Percentiles rank a stretch among this genome's conserved stretches.
These are phyloP conservation scores for Pyrus hybrid DNA, from an alignment of 331 rosid species.

Conservation along the genomic window DNA sequence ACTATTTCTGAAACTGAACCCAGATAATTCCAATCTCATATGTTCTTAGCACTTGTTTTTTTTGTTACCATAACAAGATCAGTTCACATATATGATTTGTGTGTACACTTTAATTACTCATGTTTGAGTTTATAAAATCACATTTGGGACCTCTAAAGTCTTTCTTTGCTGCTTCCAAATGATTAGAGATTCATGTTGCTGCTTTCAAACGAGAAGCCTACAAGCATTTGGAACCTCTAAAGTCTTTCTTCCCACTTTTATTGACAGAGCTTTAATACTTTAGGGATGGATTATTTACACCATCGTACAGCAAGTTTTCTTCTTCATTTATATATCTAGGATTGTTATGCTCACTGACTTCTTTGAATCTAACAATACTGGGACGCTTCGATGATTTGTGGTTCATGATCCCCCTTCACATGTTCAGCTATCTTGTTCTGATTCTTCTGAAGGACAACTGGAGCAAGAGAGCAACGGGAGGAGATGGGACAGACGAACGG, in stretches of 20 bases:
- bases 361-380: not conserved
- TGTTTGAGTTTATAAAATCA: not conserved
- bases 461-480: not conserved
- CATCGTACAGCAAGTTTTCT: not conserved
- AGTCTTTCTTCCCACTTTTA: not conserved
- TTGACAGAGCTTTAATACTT: not conserved
- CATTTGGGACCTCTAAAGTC: not conserved
- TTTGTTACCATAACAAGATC: not conserved
- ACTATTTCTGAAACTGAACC: too few relatives aligned
- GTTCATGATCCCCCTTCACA: not conserved
- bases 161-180: not conserved
- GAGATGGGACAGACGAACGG: not conserved
- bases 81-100: not conserved
- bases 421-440: not conserved
- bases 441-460: not conserved
- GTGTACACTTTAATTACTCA: not conserved
- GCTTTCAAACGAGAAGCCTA: not conserved
- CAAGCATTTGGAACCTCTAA: not conserved
- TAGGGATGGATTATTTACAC: not conserved
- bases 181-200: not conserved
- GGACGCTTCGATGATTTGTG: not conserved
- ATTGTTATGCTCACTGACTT: not conserved
- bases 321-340: not conserved
- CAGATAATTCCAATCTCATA: too few relatives aligned
- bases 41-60: too few relatives aligned